Percentiles rank a stretch among this genome's conserved stretches.
Evolutionary conservation across 2,329 filamentous ascomycete species (phyloP).

Genomic region (Colletotrichum higginsianum): DNA sequence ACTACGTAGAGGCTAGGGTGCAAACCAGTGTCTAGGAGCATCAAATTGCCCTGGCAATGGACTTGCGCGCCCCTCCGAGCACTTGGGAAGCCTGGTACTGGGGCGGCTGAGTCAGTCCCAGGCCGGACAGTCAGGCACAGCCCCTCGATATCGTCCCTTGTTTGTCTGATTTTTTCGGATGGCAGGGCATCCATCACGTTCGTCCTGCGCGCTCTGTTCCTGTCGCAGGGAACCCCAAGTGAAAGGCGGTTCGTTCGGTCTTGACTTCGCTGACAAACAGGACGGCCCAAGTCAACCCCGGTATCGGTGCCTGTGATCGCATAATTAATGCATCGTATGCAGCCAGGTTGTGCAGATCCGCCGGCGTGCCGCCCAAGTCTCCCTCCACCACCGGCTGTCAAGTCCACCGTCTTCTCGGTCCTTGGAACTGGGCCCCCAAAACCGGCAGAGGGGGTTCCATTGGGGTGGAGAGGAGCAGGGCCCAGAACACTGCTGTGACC

Average conservation of each 20-base stretch:
- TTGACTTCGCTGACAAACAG: not conserved
- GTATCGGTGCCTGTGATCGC: constrained; percentile 2
- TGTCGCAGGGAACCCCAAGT: constrained; percentile 6
- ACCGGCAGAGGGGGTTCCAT: constrained; percentile 32
- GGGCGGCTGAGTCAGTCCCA: not conserved
- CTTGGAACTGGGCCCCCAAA: constrained; percentile 30
- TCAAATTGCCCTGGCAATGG: not conserved
- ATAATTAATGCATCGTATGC: constrained; percentile 11
- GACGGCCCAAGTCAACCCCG: not conserved
- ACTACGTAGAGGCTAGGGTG: no score
- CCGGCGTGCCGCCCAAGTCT: not conserved
- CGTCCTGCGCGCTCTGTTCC: not conserved
- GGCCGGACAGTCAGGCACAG: not conserved
- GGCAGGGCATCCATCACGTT: constrained; percentile 8
- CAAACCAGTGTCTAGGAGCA: no score
- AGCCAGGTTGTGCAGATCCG: constrained; percentile 2
- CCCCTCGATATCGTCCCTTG: constrained; percentile 2
- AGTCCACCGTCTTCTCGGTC: constrained; percentile 20
- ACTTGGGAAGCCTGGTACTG: not conserved
- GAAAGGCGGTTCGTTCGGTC: constrained; percentile 11
- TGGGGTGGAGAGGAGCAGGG: constrained; percentile 27
- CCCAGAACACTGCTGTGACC: constrained; percentile 34
- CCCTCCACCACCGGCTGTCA: constrained; percentile 5
- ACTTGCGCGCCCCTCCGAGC: not conserved
- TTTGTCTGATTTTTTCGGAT: constrained; percentile 11